Conservation (phyloP, 2,329 filamentous ascomycete species). For the Aspergillus tubingensis region DNA sequence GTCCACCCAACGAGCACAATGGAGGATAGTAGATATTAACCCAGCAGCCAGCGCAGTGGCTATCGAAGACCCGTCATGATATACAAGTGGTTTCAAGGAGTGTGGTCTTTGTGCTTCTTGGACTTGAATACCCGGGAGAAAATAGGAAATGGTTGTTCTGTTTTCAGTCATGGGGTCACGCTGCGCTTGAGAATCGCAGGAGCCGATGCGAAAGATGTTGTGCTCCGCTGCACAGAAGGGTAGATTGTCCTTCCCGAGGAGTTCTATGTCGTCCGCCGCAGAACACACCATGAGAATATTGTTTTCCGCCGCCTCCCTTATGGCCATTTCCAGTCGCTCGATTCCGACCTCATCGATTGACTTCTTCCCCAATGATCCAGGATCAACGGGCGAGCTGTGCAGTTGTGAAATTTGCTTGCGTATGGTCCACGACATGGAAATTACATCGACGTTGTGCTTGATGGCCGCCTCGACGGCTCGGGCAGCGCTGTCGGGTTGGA, state of each 20-base stretch:
- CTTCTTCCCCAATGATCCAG: background rate
- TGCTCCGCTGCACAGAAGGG: background rate
- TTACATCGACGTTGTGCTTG: slow-evolving; percentile 1
- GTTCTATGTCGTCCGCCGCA: slow-evolving; percentile 3
- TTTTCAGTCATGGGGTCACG: background rate
- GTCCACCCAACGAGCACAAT: too few relatives aligned
- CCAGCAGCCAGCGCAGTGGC: too few relatives aligned
- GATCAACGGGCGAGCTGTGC: background rate
- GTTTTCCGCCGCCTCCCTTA: background rate
- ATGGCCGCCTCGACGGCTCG: slow-evolving; percentile 4
- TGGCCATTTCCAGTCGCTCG: background rate
- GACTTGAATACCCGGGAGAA: too few relatives aligned
- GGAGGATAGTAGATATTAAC: too few relatives aligned
- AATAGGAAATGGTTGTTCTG: background rate
- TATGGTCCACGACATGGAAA: slow-evolving; percentile 10
- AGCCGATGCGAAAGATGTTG: slow-evolving; percentile 5
- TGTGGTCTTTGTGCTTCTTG: too few relatives aligned
- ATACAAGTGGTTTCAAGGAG: too few relatives aligned
- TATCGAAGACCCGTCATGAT: too few relatives aligned
- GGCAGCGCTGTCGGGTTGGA: slow-evolving; percentile 5
- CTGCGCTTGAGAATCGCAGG: background rate
- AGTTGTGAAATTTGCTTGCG: background rate
- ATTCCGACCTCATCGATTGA: background rate
- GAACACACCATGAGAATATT: background rate
- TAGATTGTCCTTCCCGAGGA: background rate